Evolutionary conservation across 345 rosid species (phyloP).

Genomic region (Aethionema arabicum): DNA sequence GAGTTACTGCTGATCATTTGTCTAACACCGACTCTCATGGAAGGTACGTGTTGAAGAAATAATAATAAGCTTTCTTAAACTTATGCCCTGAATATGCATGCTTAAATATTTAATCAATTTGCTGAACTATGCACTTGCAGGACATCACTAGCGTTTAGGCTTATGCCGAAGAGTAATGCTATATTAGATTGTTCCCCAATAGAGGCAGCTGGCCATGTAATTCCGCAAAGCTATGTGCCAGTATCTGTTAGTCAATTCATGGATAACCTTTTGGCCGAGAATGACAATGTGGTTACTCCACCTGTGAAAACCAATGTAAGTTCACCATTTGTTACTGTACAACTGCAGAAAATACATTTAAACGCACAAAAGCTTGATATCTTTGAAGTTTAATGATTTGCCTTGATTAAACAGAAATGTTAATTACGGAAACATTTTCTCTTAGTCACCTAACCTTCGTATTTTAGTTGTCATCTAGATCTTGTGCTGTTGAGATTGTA

Average conservation of each 20-base stretch:
- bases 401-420: neutral
- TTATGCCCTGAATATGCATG: conserved; percentile 10
- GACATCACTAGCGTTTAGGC: conserved; percentile 83
- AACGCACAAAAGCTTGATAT: conserved; percentile 13
- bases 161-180: conserved; percentile 95
- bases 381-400: conserved; percentile 12
- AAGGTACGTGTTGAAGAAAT: conserved; percentile 48
- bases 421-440: neutral
- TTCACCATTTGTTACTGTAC: conserved; percentile 20
- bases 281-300: conserved; percentile 56
- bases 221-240: conserved; percentile 88
- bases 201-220: conserved; percentile 94
- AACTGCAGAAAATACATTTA: conserved; percentile 3
- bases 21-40: conserved; percentile 56
- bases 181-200: conserved; percentile 93
- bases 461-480: neutral
- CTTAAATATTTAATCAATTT: neutral
- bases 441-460: neutral
- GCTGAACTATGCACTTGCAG: conserved; percentile 37
- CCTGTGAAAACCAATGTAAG: conserved; percentile 72
- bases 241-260: conserved; percentile 96
- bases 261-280: conserved; percentile 98
- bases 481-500: no score
- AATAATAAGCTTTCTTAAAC: conserved; percentile 22
- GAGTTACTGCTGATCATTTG: conserved; percentile 54